Percentiles rank a stretch among this genome's conserved stretches.
phyloP scores from a whole-genome alignment of 192 early-diverging fungal species.

The Rhizoclosmatium sp. region DNA sequence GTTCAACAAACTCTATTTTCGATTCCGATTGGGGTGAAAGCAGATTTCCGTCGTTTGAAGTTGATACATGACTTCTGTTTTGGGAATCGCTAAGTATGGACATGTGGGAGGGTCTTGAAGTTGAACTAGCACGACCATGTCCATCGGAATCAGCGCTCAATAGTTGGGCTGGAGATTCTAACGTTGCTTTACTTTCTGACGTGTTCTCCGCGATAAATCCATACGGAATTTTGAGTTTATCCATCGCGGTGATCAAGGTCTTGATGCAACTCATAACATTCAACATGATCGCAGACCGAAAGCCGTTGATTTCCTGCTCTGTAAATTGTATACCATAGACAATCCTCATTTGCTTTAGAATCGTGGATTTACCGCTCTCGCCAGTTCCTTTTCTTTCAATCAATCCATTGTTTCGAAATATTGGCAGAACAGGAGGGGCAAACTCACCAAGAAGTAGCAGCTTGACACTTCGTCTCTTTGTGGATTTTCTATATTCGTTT shows the following conservation, averaged over 20 bases:
- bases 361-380: conserved; percentile 49
- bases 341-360: conserved; percentile 52
- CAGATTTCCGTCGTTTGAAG: too few species aligned
- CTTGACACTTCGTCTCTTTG: neutral
- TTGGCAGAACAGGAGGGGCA: too few species aligned
- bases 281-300: conserved; percentile 33
- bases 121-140: too few species aligned
- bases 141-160: too few species aligned
- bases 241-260: conserved; percentile 45
- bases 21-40: too few species aligned
- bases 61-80: too few species aligned
- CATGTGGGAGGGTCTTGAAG: too few species aligned
- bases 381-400: conserved; percentile 30
- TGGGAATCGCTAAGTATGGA: too few species aligned
- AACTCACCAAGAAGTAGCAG: neutral
- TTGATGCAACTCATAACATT: conserved; percentile 73
- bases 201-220: conserved; percentile 6
- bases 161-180: too few species aligned
- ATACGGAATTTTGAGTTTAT: conserved; percentile 4
- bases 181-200: neutral
- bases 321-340: conserved; percentile 45
- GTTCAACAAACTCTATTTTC: neutral
- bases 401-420: too few species aligned
- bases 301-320: conserved; percentile 37
- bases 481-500: too few species aligned